A percentile compares a stretch with the other conserved stretches of the same genome.
phyloP scores from a whole-genome alignment of 2,329 filamentous ascomycete genomes.

The Fusarium duplospermum region DNA sequence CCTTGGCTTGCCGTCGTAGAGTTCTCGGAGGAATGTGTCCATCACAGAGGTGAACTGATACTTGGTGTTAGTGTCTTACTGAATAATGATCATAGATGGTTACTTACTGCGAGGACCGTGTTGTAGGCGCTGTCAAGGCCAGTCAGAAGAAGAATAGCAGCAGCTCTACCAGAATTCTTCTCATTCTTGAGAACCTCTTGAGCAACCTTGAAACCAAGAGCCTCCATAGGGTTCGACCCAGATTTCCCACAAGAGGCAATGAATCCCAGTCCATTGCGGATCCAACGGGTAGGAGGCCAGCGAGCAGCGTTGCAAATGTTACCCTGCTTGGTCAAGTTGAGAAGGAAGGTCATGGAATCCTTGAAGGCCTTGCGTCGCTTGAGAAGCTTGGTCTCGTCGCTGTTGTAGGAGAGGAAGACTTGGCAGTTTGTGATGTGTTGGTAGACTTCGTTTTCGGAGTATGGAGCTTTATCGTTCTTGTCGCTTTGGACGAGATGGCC shows the following conservation, averaged over 20 bases:
- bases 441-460: constrained; percentile 39
- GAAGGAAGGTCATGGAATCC: constrained; percentile 28
- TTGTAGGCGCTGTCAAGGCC: constrained; percentile 32
- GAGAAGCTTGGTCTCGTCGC: constrained; percentile 39
- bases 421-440: constrained; percentile 44
- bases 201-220: constrained; percentile 24
- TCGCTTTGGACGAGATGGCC: constrained; percentile 15
- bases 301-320: constrained; percentile 27
- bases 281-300: constrained; percentile 1
- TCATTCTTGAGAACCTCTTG: constrained; percentile 21
- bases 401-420: constrained; percentile 37
- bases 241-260: neutral
- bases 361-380: constrained; percentile 36
- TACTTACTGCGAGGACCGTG: constrained; percentile 23
- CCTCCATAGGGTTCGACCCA: constrained; percentile 23
- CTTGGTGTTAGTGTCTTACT: neutral
- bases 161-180: constrained; percentile 9
- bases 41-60: constrained; percentile 27
- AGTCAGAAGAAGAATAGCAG: constrained; percentile 30
- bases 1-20: neutral
- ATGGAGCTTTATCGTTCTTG: constrained; percentile 2
- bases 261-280: neutral
- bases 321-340: constrained; percentile 19
- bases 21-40: constrained; percentile 7
- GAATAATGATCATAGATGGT: neutral